These are phyloP conservation scores for Kwoniella newhampshirensis DNA, from an alignment of 768 basidiomycete species.

Conservation along the genomic window DNA sequence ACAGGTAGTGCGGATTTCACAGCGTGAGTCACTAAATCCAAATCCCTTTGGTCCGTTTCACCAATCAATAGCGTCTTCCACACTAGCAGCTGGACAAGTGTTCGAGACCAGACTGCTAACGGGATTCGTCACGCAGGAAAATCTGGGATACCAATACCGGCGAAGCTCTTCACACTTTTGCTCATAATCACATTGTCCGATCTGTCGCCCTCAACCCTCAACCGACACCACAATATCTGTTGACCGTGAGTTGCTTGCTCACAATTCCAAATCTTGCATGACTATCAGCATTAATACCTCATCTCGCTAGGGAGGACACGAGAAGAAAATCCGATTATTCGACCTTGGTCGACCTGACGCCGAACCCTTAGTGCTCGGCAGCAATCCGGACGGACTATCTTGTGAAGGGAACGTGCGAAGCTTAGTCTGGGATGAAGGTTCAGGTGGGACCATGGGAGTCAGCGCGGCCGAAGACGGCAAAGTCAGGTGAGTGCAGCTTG, in stretches of 20 bases:
- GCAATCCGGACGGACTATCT: slow-evolving; percentile 59
- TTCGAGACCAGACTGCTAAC: no score
- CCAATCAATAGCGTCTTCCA: no score
- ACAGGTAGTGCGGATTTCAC: slow-evolving; percentile 96
- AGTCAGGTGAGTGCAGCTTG: slow-evolving; percentile 67
- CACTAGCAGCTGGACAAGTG: no score
- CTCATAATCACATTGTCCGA: slow-evolving; percentile 97
- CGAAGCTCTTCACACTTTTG: slow-evolving; percentile 84
- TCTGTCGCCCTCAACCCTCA: slow-evolving; percentile 81
- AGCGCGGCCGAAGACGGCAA: slow-evolving; percentile 88
- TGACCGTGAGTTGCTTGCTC: slow-evolving; percentile 39
- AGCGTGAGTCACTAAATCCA: slow-evolving; percentile 65
- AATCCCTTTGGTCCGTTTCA: no score
- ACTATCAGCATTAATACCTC: not conserved
- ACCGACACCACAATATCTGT: slow-evolving; percentile 47
- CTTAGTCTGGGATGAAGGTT: slow-evolving; percentile 82
- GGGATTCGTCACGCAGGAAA: slow-evolving; percentile 63
- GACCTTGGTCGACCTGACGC: slow-evolving; percentile 83
- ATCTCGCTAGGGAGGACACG: slow-evolving; percentile 73
- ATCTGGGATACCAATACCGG: slow-evolving; percentile 95
- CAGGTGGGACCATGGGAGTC: slow-evolving; percentile 69
- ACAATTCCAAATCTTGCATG: no score
- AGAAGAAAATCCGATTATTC: slow-evolving; percentile 95
- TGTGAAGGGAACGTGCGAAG: slow-evolving; percentile 90
- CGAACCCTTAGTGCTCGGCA: slow-evolving; percentile 75